Conservation (phyloP, 257 asterid genomes). For the Anisodus acutangulus region DNA sequence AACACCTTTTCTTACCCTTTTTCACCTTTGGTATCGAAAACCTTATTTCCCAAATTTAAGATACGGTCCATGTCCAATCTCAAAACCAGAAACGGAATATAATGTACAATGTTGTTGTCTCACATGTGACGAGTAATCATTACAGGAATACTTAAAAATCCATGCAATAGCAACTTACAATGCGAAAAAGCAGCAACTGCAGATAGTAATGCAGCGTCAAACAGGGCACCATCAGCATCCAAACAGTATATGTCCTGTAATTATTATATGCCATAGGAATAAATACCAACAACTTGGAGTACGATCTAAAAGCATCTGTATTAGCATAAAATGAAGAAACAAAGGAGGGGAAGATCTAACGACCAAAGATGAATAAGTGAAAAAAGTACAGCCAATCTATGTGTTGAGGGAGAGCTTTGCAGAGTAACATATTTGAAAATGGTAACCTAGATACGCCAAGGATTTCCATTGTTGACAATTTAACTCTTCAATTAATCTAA, state of each 20-base stretch:
- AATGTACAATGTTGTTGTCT: neutral
- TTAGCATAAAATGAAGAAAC: slow-evolving; percentile 8
- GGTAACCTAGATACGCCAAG: neutral
- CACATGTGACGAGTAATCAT: neutral
- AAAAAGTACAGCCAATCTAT: neutral
- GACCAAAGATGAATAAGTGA: neutral
- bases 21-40: neutral
- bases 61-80: neutral
- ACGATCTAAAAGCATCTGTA: neutral
- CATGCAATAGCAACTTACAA: slow-evolving; percentile 51
- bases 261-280: neutral
- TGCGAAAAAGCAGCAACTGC: slow-evolving; percentile 92
- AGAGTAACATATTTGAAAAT: slow-evolving; percentile 3
- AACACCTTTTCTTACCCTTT: neutral
- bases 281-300: neutral
- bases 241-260: slow-evolving; percentile 91
- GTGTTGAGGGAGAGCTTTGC: neutral
- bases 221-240: slow-evolving; percentile 96
- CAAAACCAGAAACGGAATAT: neutral
- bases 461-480: neutral
- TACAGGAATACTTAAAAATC: neutral
- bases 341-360: neutral
- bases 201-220: slow-evolving; percentile 92
- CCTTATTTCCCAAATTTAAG: neutral
- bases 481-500: neutral